Evolutionary conservation across 257 asterid genomes (phyloP).

Genomic region (Rhazya stricta): DNA sequence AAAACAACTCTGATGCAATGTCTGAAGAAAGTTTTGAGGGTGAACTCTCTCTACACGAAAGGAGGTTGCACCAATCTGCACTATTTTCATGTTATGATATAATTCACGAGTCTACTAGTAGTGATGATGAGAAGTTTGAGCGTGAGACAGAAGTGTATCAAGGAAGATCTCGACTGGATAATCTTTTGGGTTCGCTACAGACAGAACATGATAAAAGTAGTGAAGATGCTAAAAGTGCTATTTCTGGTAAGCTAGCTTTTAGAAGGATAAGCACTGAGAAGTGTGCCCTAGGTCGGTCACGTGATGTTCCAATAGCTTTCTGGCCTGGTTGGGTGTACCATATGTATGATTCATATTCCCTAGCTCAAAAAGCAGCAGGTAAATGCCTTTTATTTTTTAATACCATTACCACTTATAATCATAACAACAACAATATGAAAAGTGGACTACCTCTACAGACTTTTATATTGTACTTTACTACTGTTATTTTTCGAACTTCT

Average conservation of each 20-base stretch:
- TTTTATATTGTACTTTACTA: neutral
- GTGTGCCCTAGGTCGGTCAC: conserved; percentile 41
- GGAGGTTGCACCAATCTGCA: conserved; percentile 71
- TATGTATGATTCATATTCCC: conserved; percentile 79
- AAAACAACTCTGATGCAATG: conserved; percentile 65
- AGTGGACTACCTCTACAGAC: neutral
- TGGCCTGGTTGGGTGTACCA: conserved; percentile 94
- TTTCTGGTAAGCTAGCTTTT: conserved; percentile 25
- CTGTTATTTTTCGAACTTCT: neutral
- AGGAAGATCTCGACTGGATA: conserved; percentile 38
- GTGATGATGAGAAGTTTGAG: conserved; percentile 72
- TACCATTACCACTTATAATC: neutral
- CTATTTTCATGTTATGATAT: conserved; percentile 43
- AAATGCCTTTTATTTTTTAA: conserved; percentile 8
- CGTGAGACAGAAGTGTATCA: conserved; percentile 23
- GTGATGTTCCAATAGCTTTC: conserved; percentile 73
- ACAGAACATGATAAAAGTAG: conserved; percentile 28
- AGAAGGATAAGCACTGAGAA: conserved; percentile 37
- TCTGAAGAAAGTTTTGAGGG: conserved; percentile 87
- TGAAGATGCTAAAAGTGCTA: conserved; percentile 33
- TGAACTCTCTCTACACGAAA: conserved; percentile 74
- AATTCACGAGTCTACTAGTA: conserved; percentile 48
- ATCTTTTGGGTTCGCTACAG: conserved; percentile 30
- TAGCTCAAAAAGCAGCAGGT: conserved; percentile 94
- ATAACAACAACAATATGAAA: neutral